A percentile compares a stretch with the other conserved stretches of the same genome.
phyloP scores from a whole-genome alignment of 495 filamentous ascomycete genomes.

The Beverwykella pulmonaria region DNA sequence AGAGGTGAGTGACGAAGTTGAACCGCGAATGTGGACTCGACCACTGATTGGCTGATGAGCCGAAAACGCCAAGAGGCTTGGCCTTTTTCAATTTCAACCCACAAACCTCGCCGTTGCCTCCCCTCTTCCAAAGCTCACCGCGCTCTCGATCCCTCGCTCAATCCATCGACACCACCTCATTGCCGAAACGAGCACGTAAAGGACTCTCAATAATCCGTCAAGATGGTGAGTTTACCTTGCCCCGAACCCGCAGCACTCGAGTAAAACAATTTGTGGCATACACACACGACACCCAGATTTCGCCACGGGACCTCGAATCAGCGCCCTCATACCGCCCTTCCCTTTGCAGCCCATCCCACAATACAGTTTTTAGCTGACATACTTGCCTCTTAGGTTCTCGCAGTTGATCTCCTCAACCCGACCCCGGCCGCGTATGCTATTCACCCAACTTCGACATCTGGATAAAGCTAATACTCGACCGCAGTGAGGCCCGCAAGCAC shows the following conservation, averaged over 20 bases:
- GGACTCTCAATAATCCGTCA: slow-evolving; percentile 24
- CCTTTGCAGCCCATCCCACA: background rate
- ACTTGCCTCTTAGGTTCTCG: slow-evolving; percentile 75
- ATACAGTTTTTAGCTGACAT: background rate
- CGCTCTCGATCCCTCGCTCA: slow-evolving; percentile 21
- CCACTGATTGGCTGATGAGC: background rate
- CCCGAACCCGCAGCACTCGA: background rate
- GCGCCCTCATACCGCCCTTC: background rate
- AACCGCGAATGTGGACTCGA: background rate
- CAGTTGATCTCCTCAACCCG: slow-evolving; percentile 99
- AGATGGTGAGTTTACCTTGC: slow-evolving; percentile 28
- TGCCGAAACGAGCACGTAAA: slow-evolving; percentile 2
- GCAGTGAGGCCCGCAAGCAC: slow-evolving; percentile 88
- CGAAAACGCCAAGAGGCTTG: slow-evolving; percentile 1
- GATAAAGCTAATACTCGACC: slow-evolving; percentile 4
- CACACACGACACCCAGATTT: slow-evolving; percentile 25
- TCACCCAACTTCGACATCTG: background rate
- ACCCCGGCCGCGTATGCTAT: slow-evolving; percentile 67
- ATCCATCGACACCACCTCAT: slow-evolving; percentile 23
- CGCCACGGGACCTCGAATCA: slow-evolving; percentile 20
- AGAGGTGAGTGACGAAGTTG: background rate
- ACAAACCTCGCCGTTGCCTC: background rate
- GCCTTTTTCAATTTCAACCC: background rate
- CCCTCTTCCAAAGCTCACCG: slow-evolving; percentile 3
- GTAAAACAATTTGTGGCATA: background rate